A percentile compares a stretch with the other conserved stretches of the same genome.
Evolutionary conservation across 805 yeast genomes (phyloP).

Genomic region (Candida qinlingensis): DNA sequence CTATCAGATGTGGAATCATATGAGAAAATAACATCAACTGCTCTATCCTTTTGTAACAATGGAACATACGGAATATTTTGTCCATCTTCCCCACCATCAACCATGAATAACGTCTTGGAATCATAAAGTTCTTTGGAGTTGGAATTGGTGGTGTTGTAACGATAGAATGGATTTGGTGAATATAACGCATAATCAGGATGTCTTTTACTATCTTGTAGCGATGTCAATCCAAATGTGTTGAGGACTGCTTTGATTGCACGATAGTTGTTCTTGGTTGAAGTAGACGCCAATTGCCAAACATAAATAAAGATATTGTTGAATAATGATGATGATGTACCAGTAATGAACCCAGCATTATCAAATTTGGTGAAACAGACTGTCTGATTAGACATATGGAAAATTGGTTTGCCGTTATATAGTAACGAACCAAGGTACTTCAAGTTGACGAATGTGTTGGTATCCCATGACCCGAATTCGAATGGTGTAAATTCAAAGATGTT

Average conservation of each 20-base stretch:
- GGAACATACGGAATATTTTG: constrained; percentile 70
- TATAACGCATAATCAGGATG: constrained; percentile 57
- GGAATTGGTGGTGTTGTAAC: constrained; percentile 14
- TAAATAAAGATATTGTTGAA: constrained; percentile 46
- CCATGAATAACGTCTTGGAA: constrained; percentile 38
- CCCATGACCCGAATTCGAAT: constrained; percentile 69
- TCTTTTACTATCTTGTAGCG: constrained; percentile 27
- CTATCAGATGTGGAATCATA: constrained; percentile 51
- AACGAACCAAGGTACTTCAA: constrained; percentile 48
- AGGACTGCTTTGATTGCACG: constrained; percentile 34
- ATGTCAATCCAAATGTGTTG: constrained; percentile 39
- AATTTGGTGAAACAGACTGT: constrained; percentile 45
- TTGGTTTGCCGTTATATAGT: constrained; percentile 38
- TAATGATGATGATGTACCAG: constrained; percentile 60
- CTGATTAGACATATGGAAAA: constrained; percentile 19
- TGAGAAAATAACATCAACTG: constrained; percentile 60
- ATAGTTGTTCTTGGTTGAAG: constrained; percentile 24
- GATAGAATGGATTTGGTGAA: constrained; percentile 58
- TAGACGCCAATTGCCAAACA: constrained; percentile 33
- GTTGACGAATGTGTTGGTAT: constrained; percentile 44
- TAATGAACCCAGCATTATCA: constrained; percentile 55
- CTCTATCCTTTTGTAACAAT: constrained; percentile 54
- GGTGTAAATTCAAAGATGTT: constrained; percentile 57
- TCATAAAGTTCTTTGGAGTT: constrained; percentile 18
- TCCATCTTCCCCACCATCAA: constrained; percentile 77